A percentile compares a stretch with the other conserved stretches of the same genome.
Evolutionary conservation across 139 green algal species (phyloP).

Genomic region (Chlorella sp.): DNA sequence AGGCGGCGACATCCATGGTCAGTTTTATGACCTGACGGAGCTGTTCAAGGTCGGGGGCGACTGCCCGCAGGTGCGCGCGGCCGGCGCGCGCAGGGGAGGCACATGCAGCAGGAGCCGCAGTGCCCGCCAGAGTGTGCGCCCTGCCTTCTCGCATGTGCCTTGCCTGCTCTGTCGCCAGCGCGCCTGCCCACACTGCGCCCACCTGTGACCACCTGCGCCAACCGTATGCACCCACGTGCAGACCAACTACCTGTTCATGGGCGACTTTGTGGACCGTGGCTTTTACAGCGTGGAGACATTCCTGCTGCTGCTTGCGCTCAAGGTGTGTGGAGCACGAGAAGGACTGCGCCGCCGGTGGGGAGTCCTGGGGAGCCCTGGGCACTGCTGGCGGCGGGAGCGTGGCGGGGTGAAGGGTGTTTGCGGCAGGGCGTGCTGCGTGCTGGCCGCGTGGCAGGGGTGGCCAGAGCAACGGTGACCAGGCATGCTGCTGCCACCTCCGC

Average conservation of each 20-base stretch:
- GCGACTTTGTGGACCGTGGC: slow-evolving; percentile 98
- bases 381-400: too few species aligned
- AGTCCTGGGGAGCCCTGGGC: too few species aligned
- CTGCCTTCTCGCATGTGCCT: not conserved
- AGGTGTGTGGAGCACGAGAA: slow-evolving; percentile 62
- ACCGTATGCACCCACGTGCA: slow-evolving; percentile 33
- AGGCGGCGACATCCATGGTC: slow-evolving; percentile 97
- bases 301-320: slow-evolving; percentile 95
- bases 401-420: too few species aligned
- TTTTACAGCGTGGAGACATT: slow-evolving; percentile 99
- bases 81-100: not conserved
- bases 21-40: slow-evolving; percentile 98
- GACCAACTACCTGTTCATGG: slow-evolving; percentile 99
- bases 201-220: too few species aligned
- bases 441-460: too few species aligned
- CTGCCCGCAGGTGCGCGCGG: slow-evolving; percentile 65
- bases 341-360: too few species aligned
- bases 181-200: too few species aligned
- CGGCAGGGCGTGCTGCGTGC: too few species aligned
- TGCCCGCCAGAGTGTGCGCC: not conserved
- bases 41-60: slow-evolving; percentile 98
- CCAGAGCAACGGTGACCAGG: too few species aligned
- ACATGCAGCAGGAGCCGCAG: not conserved
- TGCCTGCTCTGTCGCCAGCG: not conserved
- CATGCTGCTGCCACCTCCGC: too few species aligned